These are phyloP conservation scores for Colletotrichum sp. DNA, from an alignment of 2,329 filamentous ascomycete species.

Conservation along the genomic window DNA sequence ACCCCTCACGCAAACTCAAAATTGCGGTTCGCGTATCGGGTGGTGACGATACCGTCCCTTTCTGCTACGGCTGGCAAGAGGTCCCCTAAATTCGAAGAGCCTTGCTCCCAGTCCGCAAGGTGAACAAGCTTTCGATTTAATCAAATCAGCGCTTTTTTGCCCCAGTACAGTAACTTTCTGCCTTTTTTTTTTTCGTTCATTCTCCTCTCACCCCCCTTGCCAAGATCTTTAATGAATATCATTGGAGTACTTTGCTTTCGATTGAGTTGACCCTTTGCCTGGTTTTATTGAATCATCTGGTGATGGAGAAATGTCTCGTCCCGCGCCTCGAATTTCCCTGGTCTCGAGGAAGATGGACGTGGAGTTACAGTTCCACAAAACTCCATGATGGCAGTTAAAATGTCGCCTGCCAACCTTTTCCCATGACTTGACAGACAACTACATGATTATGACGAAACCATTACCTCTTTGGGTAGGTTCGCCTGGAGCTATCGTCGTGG, in stretches of 20 bases:
- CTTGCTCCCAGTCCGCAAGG: not conserved
- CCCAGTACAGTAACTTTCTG: not conserved
- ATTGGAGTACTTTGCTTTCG: not conserved
- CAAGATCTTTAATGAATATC: not conserved
- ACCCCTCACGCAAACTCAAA: constrained; percentile 16
- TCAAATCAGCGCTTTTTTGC: constrained; percentile 6
- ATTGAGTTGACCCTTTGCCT: not conserved
- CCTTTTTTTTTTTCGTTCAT: not conserved
- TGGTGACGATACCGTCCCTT: constrained; percentile 3
- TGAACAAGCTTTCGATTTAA: constrained; percentile 16
- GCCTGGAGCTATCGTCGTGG: not conserved
- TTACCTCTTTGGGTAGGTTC: not conserved
- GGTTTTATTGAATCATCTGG: not conserved
- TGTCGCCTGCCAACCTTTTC: not conserved
- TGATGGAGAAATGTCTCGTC: not conserved
- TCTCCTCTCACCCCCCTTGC: not conserved
- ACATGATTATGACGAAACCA: not conserved
- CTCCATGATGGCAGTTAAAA: not conserved
- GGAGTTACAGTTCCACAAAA: not conserved
- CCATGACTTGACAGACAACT: not conserved
- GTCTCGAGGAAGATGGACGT: not conserved
- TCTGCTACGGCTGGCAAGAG: not conserved
- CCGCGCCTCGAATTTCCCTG: not conserved
- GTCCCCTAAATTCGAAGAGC: not conserved
- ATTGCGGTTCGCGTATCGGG: constrained; percentile 15